These are phyloP conservation scores for Phytopythium mirpurense DNA, from an alignment of 352 stramenopile species.

Conservation along the genomic window DNA sequence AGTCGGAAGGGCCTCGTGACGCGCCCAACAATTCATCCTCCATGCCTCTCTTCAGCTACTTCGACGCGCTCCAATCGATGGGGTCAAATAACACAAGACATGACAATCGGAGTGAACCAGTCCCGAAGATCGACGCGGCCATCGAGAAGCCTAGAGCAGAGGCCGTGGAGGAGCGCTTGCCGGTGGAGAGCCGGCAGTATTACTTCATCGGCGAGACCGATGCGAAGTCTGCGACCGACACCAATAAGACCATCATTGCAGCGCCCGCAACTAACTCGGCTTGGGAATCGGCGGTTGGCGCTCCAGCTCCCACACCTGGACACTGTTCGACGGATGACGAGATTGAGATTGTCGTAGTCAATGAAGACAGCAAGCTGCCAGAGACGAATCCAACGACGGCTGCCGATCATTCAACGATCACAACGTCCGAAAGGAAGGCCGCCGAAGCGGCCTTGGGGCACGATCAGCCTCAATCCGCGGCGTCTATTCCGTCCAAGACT, in stretches of 20 bases:
- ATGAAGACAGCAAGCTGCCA: background rate
- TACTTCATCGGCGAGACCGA: constrained; percentile 5
- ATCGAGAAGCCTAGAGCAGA: background rate
- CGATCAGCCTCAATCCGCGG: background rate
- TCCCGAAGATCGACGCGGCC: background rate
- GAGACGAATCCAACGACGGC: background rate
- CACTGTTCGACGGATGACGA: constrained; percentile 4
- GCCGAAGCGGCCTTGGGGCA: no score
- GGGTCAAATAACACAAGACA: background rate
- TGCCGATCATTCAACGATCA: background rate
- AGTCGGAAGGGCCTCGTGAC: background rate
- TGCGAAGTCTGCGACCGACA: background rate
- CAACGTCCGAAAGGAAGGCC: no score
- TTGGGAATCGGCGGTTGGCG: background rate
- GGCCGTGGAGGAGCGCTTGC: background rate
- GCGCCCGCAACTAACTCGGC: background rate
- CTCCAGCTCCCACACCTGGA: background rate
- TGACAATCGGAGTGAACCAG: background rate
- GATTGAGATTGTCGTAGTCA: constrained; percentile 3
- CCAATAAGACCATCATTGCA: background rate
- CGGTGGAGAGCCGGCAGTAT: constrained; percentile 1
- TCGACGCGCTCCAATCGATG: background rate
- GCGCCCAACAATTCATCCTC: background rate
- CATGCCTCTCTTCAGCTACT: background rate
- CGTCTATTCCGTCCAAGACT: no score